A percentile compares a stretch with the other conserved stretches of the same genome.
These are phyloP conservation scores for Diaporthe nobilis DNA, from an alignment of 2,329 filamentous ascomycete species.

Conservation along the genomic window DNA sequence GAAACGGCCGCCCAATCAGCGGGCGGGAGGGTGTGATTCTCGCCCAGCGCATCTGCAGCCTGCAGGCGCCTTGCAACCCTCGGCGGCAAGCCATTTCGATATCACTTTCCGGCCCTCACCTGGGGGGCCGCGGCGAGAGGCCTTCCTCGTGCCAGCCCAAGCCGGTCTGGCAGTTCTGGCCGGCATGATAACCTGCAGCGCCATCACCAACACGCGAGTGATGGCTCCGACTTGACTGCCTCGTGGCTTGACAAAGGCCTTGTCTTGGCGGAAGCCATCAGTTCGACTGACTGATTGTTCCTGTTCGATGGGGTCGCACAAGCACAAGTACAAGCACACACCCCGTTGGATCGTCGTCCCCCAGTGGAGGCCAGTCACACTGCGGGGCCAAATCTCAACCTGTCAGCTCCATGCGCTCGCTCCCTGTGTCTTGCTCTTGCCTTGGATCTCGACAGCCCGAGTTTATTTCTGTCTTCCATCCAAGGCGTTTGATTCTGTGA, in stretches of 20 bases:
- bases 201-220: not conserved
- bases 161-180: not conserved
- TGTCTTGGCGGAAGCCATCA: not conserved
- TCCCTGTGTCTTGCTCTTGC: not conserved
- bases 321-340: not conserved
- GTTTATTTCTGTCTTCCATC: not conserved
- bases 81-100: constrained; percentile 32
- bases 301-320: not conserved
- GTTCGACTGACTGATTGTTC: not conserved
- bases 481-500: not conserved
- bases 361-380: not conserved
- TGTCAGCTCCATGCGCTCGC: constrained; percentile 1
- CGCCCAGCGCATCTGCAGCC: constrained; percentile 36
- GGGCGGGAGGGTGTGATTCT: constrained; percentile 33
- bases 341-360: not conserved
- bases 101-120: not conserved
- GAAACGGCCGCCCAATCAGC: constrained; percentile 38
- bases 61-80: constrained; percentile 33
- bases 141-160: not conserved
- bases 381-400: constrained; percentile 4
- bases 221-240: not conserved
- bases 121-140: not conserved
- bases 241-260: not conserved
- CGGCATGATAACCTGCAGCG: not conserved
- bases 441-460: not conserved